Percentiles rank a stretch among this genome's conserved stretches.
Conservation (phyloP, 108 stramenopile species). For the Pseudonitzschia delicatissima region DNA sequence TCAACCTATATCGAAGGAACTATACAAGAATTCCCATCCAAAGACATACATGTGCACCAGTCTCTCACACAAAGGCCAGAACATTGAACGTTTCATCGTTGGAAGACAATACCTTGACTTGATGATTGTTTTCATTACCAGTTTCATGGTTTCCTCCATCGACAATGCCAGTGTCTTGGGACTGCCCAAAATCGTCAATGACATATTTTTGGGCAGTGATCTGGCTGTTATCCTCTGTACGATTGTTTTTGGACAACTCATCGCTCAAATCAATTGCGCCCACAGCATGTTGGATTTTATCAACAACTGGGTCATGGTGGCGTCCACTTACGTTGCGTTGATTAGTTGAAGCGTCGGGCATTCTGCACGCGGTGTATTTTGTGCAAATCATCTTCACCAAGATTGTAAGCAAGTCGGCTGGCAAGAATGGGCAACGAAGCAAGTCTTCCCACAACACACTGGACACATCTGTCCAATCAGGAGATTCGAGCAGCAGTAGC, state of each 20-base stretch:
- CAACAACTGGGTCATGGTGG: conserved; percentile 61
- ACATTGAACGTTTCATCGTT: conserved; percentile 67
- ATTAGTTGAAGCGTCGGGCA: conserved; percentile 55
- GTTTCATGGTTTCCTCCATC: conserved; percentile 47
- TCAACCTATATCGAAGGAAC: conserved; percentile 42
- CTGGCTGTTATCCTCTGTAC: conserved; percentile 56
- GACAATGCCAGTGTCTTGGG: conserved; percentile 33
- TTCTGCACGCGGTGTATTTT: conserved; percentile 65
- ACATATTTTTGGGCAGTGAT: conserved; percentile 50
- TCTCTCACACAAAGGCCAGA: conserved; percentile 57
- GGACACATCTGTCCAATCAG: not conserved
- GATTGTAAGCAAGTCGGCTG: conserved; percentile 17
- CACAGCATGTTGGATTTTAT: conserved; percentile 73
- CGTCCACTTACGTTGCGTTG: conserved; percentile 51
- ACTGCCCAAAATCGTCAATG: conserved; percentile 24
- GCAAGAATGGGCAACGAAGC: not conserved
- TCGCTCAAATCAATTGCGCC: conserved; percentile 44
- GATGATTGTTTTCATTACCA: conserved; percentile 54
- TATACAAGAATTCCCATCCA: conserved; percentile 53
- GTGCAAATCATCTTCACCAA: conserved; percentile 45
- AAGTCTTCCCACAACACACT: not conserved
- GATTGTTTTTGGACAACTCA: conserved; percentile 60
- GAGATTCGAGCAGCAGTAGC: not conserved
- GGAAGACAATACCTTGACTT: conserved; percentile 70
- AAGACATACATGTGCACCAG: conserved; percentile 41